These are phyloP conservation scores for Rhodotorula taiwanensis DNA, from an alignment of 768 basidiomycete genomes.

Conservation along the genomic window DNA sequence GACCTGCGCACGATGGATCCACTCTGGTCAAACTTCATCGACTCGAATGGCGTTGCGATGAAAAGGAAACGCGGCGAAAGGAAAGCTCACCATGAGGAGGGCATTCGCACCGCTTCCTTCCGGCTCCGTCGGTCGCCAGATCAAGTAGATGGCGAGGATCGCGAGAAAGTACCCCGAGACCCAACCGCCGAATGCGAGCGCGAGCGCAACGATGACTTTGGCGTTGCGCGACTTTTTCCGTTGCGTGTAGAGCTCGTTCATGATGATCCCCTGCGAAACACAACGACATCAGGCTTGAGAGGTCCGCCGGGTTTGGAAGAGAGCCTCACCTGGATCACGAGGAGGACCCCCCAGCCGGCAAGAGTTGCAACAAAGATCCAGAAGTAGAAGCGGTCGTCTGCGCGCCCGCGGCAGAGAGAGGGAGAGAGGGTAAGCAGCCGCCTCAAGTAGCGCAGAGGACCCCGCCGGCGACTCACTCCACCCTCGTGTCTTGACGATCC, in stretches of 20 bases:
- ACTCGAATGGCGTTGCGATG: too few relatives aligned
- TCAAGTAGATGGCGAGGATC: too few relatives aligned
- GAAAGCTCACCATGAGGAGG: conserved; percentile 1
- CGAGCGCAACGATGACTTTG: not conserved
- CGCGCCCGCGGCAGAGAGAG: not conserved
- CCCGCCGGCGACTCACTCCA: too few relatives aligned
- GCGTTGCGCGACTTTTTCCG: too few relatives aligned
- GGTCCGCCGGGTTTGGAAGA: too few relatives aligned
- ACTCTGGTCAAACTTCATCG: not conserved
- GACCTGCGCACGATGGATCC: not conserved
- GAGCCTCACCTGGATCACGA: not conserved
- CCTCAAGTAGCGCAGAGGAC: too few relatives aligned
- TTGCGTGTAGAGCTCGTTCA: not conserved
- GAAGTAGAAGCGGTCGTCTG: not conserved
- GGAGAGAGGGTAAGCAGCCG: not conserved
- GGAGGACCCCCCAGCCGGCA: not conserved
- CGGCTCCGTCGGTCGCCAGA: too few relatives aligned
- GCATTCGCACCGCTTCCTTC: not conserved
- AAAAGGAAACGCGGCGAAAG: too few relatives aligned
- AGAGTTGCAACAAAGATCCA: not conserved
- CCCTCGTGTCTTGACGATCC: not conserved
- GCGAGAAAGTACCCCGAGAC: not conserved
- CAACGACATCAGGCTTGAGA: fast-evolving
- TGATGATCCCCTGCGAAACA: not conserved
- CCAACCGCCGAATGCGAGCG: not conserved